These are phyloP conservation scores for Metschnikowia cerradonensis DNA, from an alignment of 805 yeast species.

Conservation along the genomic window DNA sequence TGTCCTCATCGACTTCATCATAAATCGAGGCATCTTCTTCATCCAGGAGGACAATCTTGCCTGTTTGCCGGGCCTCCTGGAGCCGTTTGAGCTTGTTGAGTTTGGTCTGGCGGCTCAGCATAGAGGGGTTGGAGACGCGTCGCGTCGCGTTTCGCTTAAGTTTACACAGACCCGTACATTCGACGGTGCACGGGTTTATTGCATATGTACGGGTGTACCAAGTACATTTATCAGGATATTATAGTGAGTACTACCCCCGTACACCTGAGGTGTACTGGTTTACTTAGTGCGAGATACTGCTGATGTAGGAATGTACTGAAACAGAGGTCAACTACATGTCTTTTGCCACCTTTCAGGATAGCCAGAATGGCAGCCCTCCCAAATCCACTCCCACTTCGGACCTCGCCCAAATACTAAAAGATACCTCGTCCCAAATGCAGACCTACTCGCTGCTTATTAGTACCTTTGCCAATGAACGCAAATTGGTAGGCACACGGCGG, in stretches of 20 bases:
- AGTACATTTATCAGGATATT: background rate
- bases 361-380: constrained; percentile 31
- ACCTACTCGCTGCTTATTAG: constrained; percentile 48
- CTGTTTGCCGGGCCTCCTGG: constrained; percentile 61
- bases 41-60: constrained; percentile 40
- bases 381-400: constrained; percentile 16
- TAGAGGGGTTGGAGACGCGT: background rate
- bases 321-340: constrained; percentile 35
- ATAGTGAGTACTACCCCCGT: background rate
- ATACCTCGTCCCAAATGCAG: constrained; percentile 40
- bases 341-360: constrained; percentile 52
- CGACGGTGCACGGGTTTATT: too few species aligned
- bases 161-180: too few species aligned
- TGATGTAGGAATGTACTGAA: too few species aligned
- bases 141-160: background rate
- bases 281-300: too few species aligned
- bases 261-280: background rate
- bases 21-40: constrained; percentile 61
- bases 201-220: background rate
- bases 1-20: constrained; percentile 82
- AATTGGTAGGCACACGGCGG: constrained; percentile 50
- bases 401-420: constrained; percentile 30
- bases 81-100: constrained; percentile 56
- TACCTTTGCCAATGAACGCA: constrained; percentile 45
- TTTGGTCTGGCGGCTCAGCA: constrained; percentile 32